Evolutionary conservation across 306 rosid genomes (phyloP).

Genomic region (Hippophae tibetana): DNA sequence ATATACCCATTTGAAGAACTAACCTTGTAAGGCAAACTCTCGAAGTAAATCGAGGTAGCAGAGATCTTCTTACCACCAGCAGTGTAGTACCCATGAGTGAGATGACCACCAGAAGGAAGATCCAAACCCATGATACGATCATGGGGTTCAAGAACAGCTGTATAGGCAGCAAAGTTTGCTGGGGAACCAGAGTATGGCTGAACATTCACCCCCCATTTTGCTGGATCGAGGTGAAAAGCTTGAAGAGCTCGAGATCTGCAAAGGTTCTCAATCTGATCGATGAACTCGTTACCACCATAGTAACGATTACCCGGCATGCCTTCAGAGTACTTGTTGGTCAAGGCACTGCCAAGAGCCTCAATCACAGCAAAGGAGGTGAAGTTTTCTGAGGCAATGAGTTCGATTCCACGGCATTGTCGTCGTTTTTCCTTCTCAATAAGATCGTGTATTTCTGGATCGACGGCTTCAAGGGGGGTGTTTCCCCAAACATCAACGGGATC

Average conservation of each 20-base stretch:
- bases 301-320: slow-evolving; percentile 90
- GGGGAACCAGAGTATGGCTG: slow-evolving; percentile 94
- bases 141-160: slow-evolving; percentile 81
- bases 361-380: slow-evolving; percentile 94
- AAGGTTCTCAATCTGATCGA: slow-evolving; percentile 76
- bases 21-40: slow-evolving; percentile 89
- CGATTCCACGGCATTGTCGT: slow-evolving; percentile 88
- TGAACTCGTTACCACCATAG: slow-evolving; percentile 90
- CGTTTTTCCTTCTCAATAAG: slow-evolving; percentile 85
- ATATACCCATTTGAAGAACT: slow-evolving; percentile 45
- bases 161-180: slow-evolving; percentile 92
- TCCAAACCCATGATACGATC: slow-evolving; percentile 91
- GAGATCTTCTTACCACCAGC: slow-evolving; percentile 95
- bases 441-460: slow-evolving; percentile 79
- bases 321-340: slow-evolving; percentile 89
- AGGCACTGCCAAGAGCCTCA: slow-evolving; percentile 79
- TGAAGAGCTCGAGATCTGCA: slow-evolving; percentile 78
- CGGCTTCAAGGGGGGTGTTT: slow-evolving; percentile 42
- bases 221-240: slow-evolving; percentile 50
- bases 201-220: slow-evolving; percentile 77
- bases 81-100: slow-evolving; percentile 84
- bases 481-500: slow-evolving; percentile 75
- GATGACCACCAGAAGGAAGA: slow-evolving; percentile 86
- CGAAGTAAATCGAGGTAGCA: slow-evolving; percentile 87
- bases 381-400: slow-evolving; percentile 85